These are phyloP conservation scores for Verticillium alfalfae DNA, from an alignment of 2,329 filamentous ascomycete species.

Conservation along the genomic window DNA sequence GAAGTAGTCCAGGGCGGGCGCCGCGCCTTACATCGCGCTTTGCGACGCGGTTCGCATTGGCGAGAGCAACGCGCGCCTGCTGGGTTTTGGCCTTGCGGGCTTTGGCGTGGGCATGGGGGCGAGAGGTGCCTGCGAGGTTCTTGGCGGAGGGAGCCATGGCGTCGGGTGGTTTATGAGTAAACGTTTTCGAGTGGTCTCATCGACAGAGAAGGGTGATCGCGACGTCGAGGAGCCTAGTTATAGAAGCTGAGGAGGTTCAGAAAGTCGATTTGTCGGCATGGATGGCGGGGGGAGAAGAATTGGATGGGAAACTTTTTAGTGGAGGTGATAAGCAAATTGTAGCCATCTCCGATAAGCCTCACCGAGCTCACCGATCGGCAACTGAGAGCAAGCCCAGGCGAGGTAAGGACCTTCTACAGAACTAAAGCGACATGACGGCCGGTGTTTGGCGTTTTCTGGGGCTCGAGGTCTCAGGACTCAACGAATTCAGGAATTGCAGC, in stretches of 20 bases:
- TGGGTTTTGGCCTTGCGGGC: constrained; percentile 37
- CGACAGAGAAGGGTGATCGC: too few relatives aligned
- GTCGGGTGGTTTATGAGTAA: neutral
- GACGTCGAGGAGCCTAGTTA: neutral
- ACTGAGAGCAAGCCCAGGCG: neutral
- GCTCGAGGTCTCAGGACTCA: too few relatives aligned
- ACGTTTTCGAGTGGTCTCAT: too few relatives aligned
- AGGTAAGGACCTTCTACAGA: too few relatives aligned
- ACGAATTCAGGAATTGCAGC: too few relatives aligned
- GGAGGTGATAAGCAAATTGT: neutral
- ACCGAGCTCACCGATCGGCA: neutral
- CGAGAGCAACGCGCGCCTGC: constrained; percentile 30
- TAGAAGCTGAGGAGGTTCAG: neutral
- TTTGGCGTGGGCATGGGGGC: constrained; percentile 44
- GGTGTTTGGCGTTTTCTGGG: too few relatives aligned
- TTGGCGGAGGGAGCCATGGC: constrained; percentile 47
- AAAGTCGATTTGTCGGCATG: neutral
- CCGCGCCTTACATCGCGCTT: constrained; percentile 41
- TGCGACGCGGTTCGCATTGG: constrained; percentile 26
- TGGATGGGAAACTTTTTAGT: constrained; percentile 5
- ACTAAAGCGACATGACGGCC: too few relatives aligned
- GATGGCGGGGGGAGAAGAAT: neutral
- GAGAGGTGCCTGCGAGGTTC: constrained; percentile 52
- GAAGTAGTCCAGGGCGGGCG: constrained; percentile 45
- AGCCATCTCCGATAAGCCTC: neutral